Conservation (phyloP, 1,139 yeast genomes). For the Scheffersomyces cryptocercus region DNA sequence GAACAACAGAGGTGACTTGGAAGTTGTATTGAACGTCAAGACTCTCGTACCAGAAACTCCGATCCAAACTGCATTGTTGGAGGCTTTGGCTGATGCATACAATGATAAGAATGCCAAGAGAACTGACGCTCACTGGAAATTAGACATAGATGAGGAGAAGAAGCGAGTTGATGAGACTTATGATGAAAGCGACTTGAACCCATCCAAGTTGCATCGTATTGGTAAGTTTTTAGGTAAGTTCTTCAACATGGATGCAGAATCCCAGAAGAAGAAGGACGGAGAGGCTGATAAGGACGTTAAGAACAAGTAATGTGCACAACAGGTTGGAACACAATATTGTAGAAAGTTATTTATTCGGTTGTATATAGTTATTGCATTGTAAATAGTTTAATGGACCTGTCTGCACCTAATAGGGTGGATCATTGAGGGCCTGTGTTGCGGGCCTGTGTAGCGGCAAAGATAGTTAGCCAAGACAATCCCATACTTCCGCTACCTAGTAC, state of each 20-base stretch:
- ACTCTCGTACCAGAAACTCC: conserved; percentile 76
- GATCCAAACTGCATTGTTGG: conserved; percentile 89
- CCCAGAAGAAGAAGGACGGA: conserved; percentile 9
- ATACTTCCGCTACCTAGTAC: no score
- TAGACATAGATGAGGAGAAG: conserved; percentile 34
- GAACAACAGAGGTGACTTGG: conserved; percentile 75
- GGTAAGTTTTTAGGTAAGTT: conserved; percentile 65
- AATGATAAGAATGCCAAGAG: conserved; percentile 79
- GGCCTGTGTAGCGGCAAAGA: no score
- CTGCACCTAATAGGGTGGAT: no score
- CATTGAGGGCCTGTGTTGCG: no score
- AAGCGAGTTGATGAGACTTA: conserved; percentile 21
- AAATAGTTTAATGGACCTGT: no score
- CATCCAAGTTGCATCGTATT: conserved; percentile 58
- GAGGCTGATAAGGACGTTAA: background rate
- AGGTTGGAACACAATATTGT: background rate
- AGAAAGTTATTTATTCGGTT: background rate
- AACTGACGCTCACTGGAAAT: conserved; percentile 58
- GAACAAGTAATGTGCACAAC: background rate
- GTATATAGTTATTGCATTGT: background rate
- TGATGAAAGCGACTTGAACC: conserved; percentile 50
- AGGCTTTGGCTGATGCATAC: conserved; percentile 90
- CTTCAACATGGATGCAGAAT: conserved; percentile 51
- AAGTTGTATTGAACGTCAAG: conserved; percentile 70
- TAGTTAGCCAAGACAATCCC: no score